Conservation (phyloP, 2,329 filamentous ascomycete species). For the Aspergillus cejpii region DNA sequence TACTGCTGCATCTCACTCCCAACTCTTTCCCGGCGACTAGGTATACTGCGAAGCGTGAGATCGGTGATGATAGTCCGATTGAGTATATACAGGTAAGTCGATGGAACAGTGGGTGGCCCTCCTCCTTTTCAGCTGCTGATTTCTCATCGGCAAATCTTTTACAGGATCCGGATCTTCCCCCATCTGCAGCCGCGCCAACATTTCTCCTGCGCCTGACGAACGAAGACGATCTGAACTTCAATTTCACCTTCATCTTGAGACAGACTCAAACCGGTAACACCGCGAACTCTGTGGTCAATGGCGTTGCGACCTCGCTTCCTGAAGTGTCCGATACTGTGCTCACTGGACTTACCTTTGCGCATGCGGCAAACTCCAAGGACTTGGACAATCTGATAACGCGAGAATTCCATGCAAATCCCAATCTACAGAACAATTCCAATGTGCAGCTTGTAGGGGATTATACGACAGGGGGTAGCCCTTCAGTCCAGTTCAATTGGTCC, state of each 20-base stretch:
- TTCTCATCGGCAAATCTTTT: not conserved
- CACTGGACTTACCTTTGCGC: conserved; percentile 85
- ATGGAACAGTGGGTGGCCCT: not conserved
- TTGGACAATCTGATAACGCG: conserved; percentile 89
- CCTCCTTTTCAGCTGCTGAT: not conserved
- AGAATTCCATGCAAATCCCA: conserved; percentile 95
- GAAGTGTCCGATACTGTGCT: conserved; percentile 64
- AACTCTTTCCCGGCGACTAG: conserved; percentile 82
- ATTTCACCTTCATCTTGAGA: conserved; percentile 79
- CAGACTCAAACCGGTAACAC: conserved; percentile 44
- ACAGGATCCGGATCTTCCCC: conserved; percentile 68
- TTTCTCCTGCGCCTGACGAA: conserved; percentile 83
- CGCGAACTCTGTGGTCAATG: conserved; percentile 48
- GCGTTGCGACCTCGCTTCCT: conserved; percentile 47
- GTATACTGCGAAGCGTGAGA: conserved; percentile 64
- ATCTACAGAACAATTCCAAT: conserved; percentile 94
- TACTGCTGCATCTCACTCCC: conserved; percentile 68
- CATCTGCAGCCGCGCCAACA: conserved; percentile 47
- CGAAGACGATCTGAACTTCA: conserved; percentile 88
- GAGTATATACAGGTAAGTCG: conserved; percentile 82
- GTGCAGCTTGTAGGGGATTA: conserved; percentile 93
- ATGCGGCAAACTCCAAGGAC: conserved; percentile 76
- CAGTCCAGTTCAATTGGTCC: conserved; percentile 85
- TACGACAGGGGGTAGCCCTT: conserved; percentile 71
- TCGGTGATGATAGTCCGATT: conserved; percentile 66